Evolutionary conservation across 305 asterid species (phyloP).

Genomic region (Nicotiana rustica): DNA sequence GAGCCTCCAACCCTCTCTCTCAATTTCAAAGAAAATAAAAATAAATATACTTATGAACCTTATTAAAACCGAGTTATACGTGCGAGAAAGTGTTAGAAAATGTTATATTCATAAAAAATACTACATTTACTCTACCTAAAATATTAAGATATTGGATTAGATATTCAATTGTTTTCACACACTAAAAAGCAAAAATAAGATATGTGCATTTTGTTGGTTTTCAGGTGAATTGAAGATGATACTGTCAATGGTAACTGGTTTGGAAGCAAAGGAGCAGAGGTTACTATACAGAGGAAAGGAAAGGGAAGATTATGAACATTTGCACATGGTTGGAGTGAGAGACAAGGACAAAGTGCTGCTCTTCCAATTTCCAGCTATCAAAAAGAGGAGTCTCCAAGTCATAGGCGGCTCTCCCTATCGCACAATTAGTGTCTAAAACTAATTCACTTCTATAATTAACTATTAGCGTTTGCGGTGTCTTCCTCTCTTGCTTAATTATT

Average conservation of each 20-base stretch:
- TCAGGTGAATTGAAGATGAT: slow-evolving; percentile 71
- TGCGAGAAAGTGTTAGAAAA: no score
- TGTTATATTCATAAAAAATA: no score
- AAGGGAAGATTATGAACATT: slow-evolving; percentile 71
- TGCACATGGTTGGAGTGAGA: slow-evolving; percentile 82
- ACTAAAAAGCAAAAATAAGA: no score
- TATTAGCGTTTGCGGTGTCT: neutral
- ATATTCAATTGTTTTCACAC: no score
- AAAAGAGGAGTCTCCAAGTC: slow-evolving; percentile 55
- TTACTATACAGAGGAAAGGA: slow-evolving; percentile 73
- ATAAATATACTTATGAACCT: no score
- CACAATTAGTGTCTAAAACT: slow-evolving; percentile 56
- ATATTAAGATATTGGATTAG: no score
- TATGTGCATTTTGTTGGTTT: neutral
- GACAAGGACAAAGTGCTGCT: slow-evolving; percentile 68
- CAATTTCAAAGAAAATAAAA: no score
- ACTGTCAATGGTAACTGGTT: slow-evolving; percentile 58
- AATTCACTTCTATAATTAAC: neutral
- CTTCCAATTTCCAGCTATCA: slow-evolving; percentile 72
- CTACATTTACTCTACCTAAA: no score
- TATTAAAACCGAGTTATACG: no score
- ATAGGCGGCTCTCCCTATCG: slow-evolving; percentile 48
- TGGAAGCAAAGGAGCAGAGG: slow-evolving; percentile 71
- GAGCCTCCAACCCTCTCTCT: no score
- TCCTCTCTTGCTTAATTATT: no score